Conservation (phyloP, 805 yeast genomes). For the Brettanomyces bruxellensis region DNA sequence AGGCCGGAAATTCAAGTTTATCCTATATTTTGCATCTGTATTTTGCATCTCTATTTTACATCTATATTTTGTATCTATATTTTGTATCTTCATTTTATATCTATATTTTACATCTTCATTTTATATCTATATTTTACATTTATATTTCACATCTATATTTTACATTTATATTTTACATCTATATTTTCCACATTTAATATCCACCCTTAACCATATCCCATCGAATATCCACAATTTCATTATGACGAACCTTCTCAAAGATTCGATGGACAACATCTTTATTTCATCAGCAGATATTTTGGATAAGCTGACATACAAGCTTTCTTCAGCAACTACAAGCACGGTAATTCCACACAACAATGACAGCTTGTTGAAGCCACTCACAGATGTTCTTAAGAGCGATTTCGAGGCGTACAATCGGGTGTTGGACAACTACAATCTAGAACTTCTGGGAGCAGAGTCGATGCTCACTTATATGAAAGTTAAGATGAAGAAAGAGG, state of each 20-base stretch:
- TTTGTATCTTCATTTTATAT: no score
- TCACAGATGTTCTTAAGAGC: conserved; percentile 14
- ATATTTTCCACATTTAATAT: no score
- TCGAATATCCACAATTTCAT: no score
- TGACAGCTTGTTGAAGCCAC: conserved; percentile 17
- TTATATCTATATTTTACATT: no score
- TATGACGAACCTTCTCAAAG: conserved; percentile 21
- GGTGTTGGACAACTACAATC: conserved; percentile 19
- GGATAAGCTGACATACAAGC: conserved; percentile 21
- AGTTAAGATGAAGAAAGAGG: conserved; percentile 21
- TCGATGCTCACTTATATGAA: conserved; percentile 19
- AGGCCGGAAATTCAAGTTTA: no score
- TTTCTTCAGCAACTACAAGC: conserved; percentile 16
- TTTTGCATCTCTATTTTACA: no score
- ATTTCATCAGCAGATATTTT: conserved; percentile 25
- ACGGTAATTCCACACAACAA: conserved; percentile 22
- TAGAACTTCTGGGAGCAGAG: conserved; percentile 23
- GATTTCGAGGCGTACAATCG: conserved; percentile 22
- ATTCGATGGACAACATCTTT: conserved; percentile 24
- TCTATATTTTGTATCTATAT: no score
- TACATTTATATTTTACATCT: no score
- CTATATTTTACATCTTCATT: no score
- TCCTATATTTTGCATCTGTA: no score
- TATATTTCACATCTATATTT: no score
- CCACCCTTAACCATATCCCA: no score